These are phyloP conservation scores for Microbotryum intermedium DNA, from an alignment of 1,284 basidiomycete genomes.

Conservation along the genomic window DNA sequence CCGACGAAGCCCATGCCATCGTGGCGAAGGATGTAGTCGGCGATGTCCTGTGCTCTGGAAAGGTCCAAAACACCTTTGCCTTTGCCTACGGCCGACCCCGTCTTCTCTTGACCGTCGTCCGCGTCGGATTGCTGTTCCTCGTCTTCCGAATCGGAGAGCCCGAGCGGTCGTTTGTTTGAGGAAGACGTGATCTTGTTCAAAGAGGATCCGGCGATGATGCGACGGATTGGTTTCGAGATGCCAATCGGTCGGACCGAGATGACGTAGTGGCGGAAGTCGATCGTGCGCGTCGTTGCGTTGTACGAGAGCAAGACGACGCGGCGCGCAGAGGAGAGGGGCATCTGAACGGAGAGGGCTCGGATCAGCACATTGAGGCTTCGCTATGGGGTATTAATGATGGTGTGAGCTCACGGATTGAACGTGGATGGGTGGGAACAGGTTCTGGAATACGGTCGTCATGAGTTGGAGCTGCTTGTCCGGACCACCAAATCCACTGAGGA, in stretches of 20 bases:
- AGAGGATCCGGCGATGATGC: slow-evolving; percentile 64
- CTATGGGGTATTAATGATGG: too few relatives aligned
- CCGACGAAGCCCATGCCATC: slow-evolving; percentile 30
- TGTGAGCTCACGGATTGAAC: slow-evolving; percentile 45
- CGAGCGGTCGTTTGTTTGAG: neutral
- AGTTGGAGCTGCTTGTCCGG: slow-evolving; percentile 44
- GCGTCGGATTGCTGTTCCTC: neutral
- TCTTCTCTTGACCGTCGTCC: slow-evolving; percentile 1
- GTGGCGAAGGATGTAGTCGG: slow-evolving; percentile 77
- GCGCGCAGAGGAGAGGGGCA: slow-evolving; percentile 72
- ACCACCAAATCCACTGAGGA: slow-evolving; percentile 45
- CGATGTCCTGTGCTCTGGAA: slow-evolving; percentile 81
- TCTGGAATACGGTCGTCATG: slow-evolving; percentile 48
- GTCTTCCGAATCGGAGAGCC: neutral
- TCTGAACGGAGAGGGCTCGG: slow-evolving; percentile 11
- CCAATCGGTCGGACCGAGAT: slow-evolving; percentile 94
- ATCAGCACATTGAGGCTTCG: neutral
- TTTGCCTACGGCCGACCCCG: slow-evolving; percentile 2
- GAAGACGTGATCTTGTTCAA: slow-evolving; percentile 33
- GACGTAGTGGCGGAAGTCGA: slow-evolving; percentile 90
- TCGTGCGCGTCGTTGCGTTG: slow-evolving; percentile 71
- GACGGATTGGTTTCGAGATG: slow-evolving; percentile 82
- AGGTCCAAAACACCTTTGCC: slow-evolving; percentile 58
- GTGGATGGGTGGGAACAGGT: slow-evolving; percentile 47
- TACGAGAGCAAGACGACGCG: slow-evolving; percentile 90